Base-by-base conservation (phyloP, 805 yeast genomes). In the Kodamaea laetipori region DNA sequence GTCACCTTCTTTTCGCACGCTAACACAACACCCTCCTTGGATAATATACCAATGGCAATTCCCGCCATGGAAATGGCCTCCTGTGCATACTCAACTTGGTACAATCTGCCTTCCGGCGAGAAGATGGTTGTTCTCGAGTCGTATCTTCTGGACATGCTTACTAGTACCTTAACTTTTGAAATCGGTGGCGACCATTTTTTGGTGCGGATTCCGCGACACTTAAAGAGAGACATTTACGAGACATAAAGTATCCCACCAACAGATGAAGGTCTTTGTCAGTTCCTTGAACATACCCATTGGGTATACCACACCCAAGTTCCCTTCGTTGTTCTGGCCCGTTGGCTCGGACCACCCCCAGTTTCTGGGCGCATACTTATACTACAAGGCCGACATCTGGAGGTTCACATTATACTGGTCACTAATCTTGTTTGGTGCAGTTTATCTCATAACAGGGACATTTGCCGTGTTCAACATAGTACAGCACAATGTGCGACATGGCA, bases 121-220 rank as follows among this genome's bases (percentile, higher is more conserved):
- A 94, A 94, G 60, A 94, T 95, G 4, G 99, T 94, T 40, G 99
- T 94, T 78, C 99, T 82, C 49, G 96, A 86, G 71, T 94, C 99
- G 89, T 94, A 94, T 80, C 99, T 84, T 85, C 98, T 86, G 55
- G 97, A 88, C 84, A 79, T 78, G 28, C 24, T 44, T 12, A 16
- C 25, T 25, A 35, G 13, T 15, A 23, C n/a, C 28, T 27, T 3
- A 30, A 25, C 24, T 43, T 21, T 28, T n/a, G 16, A 26, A 26
- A 30, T 41, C 28, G 44, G 44, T 41, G 44, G 44, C 44, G 27
- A 41, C 38, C 16, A 15, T 8, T 33, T 40, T 40, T 40, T 32
- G 31, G 24, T 33, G 40, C 34, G 19, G 15, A 17, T 13, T 13
- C 15, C 15, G 34, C 34, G 34, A 30, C n/a, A 4, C 19, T 5